These are phyloP conservation scores for Cercophora samala DNA, from an alignment of 495 filamentous ascomycete species.

Conservation along the genomic window DNA sequence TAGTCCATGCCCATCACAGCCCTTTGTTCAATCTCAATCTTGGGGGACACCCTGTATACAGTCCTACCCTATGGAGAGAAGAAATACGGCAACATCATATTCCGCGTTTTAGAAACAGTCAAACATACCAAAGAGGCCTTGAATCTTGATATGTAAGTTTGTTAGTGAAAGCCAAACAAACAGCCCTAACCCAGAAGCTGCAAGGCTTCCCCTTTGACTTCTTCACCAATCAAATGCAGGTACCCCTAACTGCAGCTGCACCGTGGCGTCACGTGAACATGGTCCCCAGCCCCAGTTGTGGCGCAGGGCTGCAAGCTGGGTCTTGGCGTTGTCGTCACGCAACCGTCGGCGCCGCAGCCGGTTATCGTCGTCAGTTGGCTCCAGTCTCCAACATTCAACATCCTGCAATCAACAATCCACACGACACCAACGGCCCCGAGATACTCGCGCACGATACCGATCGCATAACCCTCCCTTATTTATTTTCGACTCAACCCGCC, in stretches of 20 bases:
- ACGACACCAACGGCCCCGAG: not conserved
- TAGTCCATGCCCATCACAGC: no score
- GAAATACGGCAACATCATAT: no score
- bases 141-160: no score
- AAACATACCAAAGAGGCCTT: no score
- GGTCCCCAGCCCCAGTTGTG: not conserved
- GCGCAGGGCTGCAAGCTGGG: not conserved
- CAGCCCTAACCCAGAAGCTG: not conserved
- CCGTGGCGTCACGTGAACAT: not conserved
- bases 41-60: no score
- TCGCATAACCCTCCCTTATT: not conserved
- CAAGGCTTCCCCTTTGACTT: not conserved
- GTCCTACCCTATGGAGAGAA: no score
- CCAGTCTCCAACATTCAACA: not conserved
- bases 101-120: no score
- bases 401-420: not conserved
- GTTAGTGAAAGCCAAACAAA: not conserved
- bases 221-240: not conserved
- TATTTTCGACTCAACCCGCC: slow-evolving; percentile 14
- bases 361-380: slow-evolving; percentile 1
- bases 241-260: no score
- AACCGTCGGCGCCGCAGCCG: not conserved
- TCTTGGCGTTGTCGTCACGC: not conserved
- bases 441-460: not conserved
- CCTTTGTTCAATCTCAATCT: no score